A percentile compares a stretch with the other conserved stretches of the same genome.
Evolutionary conservation across 106 monocot genomes (phyloP).

Genomic region (Dendrobium catenatum): DNA sequence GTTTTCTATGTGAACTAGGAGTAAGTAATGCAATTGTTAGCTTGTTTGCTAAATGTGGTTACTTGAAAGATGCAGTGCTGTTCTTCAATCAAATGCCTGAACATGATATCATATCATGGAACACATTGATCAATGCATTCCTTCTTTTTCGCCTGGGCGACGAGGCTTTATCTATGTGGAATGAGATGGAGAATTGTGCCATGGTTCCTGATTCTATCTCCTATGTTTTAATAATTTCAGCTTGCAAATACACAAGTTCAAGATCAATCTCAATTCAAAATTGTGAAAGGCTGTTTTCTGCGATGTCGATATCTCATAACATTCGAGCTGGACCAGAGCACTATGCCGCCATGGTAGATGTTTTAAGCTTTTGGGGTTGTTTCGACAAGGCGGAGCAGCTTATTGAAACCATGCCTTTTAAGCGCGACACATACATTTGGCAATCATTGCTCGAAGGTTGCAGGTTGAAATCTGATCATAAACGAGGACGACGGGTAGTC

Average conservation of each 20-base stretch:
- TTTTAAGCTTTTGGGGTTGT: conserved; percentile 44
- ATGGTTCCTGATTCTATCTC: conserved; percentile 53
- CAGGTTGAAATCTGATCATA: conserved; percentile 28
- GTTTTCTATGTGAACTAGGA: conserved; percentile 16
- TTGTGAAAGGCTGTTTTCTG: conserved; percentile 44
- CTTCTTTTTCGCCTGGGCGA: conserved; percentile 69
- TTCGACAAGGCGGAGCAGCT: conserved; percentile 64
- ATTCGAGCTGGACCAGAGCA: conserved; percentile 51
- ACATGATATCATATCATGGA: conserved; percentile 67
- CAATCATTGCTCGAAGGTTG: conserved; percentile 56
- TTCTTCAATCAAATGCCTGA: conserved; percentile 53
- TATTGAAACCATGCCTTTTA: conserved; percentile 48
- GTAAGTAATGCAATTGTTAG: conserved; percentile 58
- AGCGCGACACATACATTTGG: conserved; percentile 55
- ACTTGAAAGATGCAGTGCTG: conserved; percentile 36
- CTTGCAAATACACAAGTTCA: conserved; percentile 56
- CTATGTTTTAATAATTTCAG: conserved; percentile 52
- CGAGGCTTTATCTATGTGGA: conserved; percentile 48
- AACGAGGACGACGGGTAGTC: conserved; percentile 27
- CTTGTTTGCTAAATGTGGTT: conserved; percentile 81
- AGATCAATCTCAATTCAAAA: conserved; percentile 25
- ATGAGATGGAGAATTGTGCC: conserved; percentile 32
- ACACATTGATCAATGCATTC: conserved; percentile 56
- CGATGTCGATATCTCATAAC: conserved; percentile 35
- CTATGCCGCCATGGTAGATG: conserved; percentile 62